Evolutionary conservation across 768 basidiomycete genomes (phyloP), one percentile per base, ranked within the genome.

Genomic region (Hericium erinaceus): DNA sequence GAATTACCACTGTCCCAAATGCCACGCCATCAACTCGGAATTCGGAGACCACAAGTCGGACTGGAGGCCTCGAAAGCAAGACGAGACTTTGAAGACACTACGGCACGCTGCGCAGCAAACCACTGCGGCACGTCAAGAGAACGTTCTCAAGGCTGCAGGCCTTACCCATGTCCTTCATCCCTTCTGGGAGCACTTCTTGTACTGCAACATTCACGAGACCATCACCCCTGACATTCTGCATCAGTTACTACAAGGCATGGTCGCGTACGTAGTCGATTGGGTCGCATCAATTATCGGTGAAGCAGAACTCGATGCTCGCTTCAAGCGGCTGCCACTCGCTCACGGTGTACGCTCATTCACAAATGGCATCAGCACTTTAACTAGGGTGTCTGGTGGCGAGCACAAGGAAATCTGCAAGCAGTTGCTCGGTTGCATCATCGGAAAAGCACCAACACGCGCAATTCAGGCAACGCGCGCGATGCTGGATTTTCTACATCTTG

Each of bases 161-260:
- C 54, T 68, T 0, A 57, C 57, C 0, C 40, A 58, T 18, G 55
- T 57, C 4, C 1, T 15, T 28, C 57, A 64, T 20, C 77, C 76
- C 8, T 80, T 79, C 63, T 79, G 77, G 77, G 44, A 39, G 9
- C 9, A 48, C 46, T 33, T 56, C 8, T 5, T 41, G 5, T 44
- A 48, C 18, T 49, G 48, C 1, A 60, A 74, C 44, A 79, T 80
- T 37, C 76, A 73, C 61, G 0, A 37, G 0, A 67, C 58, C n/a
- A 58, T 80, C 33, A 74, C 72, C 1, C 70, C 73, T 15, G 66
- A 77, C 66, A 46, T 77, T 24, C 72, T 80, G 15, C 78, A 81
- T 58, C 76, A 79, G 60, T 65, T 80, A 0, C 71, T 78, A 64
- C 75, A 80, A 59, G 78, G 78, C 0, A 57, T 77, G 2, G 75